A percentile compares a stretch with the other conserved stretches of the same genome.
Evolutionary conservation across 1,139 yeast genomes (phyloP).

Genomic region (Debaryomyces singareniensis): DNA sequence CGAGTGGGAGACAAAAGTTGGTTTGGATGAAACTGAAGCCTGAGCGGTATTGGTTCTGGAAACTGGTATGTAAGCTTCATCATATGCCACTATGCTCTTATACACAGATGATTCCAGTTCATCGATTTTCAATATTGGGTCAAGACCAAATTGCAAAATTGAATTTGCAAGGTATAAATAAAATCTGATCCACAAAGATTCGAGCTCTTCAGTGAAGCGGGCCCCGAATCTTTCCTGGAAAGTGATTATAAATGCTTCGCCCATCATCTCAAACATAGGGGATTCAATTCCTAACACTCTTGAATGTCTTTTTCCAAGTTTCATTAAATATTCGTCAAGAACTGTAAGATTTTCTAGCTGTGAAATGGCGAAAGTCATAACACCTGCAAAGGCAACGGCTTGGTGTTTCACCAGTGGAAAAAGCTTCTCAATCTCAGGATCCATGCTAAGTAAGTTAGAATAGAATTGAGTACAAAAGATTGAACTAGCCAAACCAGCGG

Average conservation of each 20-base stretch:
- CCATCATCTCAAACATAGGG: conserved; percentile 69
- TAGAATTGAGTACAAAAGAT: conserved; percentile 59
- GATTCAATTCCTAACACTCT: conserved; percentile 72
- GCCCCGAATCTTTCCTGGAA: conserved; percentile 59
- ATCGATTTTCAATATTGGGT: conserved; percentile 30
- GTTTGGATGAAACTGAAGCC: background rate
- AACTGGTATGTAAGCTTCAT: background rate
- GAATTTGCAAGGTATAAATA: conserved; percentile 60
- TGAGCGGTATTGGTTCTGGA: background rate
- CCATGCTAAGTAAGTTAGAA: conserved; percentile 49
- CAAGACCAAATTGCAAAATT: conserved; percentile 58
- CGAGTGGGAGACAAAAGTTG: background rate
- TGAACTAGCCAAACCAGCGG: conserved; percentile 36
- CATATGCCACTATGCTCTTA: background rate
- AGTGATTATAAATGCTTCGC: conserved; percentile 69
- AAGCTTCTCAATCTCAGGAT: conserved; percentile 45
- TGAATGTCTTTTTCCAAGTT: conserved; percentile 70
- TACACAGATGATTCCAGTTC: background rate
- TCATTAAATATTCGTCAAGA: conserved; percentile 55
- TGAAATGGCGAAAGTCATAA: conserved; percentile 55
- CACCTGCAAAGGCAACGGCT: conserved; percentile 78
- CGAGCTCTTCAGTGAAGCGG: conserved; percentile 43
- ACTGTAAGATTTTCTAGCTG: conserved; percentile 32
- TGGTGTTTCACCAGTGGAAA: conserved; percentile 66
- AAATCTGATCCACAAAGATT: conserved; percentile 68